Evolutionary conservation across 148 eudicot genomes (phyloP), one percentile per base, ranked within the genome.

Genomic region (Rhododendron simsii): DNA sequence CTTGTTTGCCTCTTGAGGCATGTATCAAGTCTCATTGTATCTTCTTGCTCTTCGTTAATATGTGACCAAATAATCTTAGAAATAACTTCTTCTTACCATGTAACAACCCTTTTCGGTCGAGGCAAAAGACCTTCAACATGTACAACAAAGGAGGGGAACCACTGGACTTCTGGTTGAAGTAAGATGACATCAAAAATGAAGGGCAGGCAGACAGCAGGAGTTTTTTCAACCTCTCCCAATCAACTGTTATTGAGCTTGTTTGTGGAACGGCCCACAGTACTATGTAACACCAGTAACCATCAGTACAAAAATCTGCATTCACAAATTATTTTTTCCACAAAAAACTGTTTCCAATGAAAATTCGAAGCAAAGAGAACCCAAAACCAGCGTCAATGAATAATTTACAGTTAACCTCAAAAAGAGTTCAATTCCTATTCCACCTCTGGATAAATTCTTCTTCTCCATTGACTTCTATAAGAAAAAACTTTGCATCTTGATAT

Each of bases 241-340:
- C 87, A 37, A 92, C 84, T 7, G 14, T 87, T 77, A 75, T 50
- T 11, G 94, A 90, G 75, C 87, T 89, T 11, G 92, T 87, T 57
- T 91, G 91, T 55, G 98, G 92, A 86, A 91, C 87, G 57, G 92
- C 94, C 96, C 96, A 95, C 80, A 95, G 84, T 55, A 95, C 92
- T 16, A 93, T 83, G 88, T 93, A 93, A 86, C 98, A 95, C 98
- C 98, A 95, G 87, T 89, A 91, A 23, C 98, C 98, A 91, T 95
- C 98, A 30, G 98, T 93, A 12, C 95, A 91, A 77, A 92, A 89
- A 90, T 95, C 98, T 95, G 91, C 86, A 81, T 18, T 16, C 20
- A 76, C 26, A 73, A 63, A 57, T 35, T 7, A 75, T 35, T 7
- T 9, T 47, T 47, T 47, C 50, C 3, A 9, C 50, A 47, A 47